Conservation (phyloP, 2,329 filamentous ascomycete species). For the Fusarium clavum region DNA sequence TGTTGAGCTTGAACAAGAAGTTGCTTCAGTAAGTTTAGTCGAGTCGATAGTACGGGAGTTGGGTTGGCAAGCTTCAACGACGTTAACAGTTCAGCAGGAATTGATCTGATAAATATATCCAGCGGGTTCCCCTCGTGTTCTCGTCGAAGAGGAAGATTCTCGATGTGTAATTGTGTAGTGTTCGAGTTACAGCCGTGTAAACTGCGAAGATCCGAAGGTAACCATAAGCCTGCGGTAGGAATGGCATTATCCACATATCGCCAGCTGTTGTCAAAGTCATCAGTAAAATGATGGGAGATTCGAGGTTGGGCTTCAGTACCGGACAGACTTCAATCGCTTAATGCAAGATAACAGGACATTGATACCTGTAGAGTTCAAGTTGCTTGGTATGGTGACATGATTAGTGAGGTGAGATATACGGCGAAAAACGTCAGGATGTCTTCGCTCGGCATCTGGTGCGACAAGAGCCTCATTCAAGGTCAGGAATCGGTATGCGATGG, state of each 20-base stretch:
- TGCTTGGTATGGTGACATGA: conserved; percentile 55
- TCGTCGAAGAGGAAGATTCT: conserved; percentile 55
- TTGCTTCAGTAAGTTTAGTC: conserved; percentile 56
- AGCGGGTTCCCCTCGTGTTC: conserved; percentile 51
- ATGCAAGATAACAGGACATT: conserved; percentile 52
- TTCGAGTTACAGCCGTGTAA: conserved; percentile 46
- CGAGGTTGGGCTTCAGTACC: conserved; percentile 47
- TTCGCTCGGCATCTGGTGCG: conserved; percentile 48
- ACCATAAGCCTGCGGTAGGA: conserved; percentile 46
- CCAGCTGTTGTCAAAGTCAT: conserved; percentile 50
- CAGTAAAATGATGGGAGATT: conserved; percentile 7
- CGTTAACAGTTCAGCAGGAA: conserved; percentile 54
- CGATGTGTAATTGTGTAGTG: conserved; percentile 53
- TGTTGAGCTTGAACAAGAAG: conserved; percentile 53
- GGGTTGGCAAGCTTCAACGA: conserved; percentile 57
- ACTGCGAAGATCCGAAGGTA: conserved; percentile 55
- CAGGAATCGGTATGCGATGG: conserved; percentile 56
- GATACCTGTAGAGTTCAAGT: conserved; percentile 54
- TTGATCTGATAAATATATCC: conserved; percentile 53
- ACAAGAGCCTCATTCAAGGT: conserved; percentile 55
- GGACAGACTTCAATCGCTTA: conserved; percentile 53
- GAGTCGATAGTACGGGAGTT: conserved; percentile 55
- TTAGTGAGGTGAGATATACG: conserved; percentile 55
- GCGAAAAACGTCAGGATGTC: conserved; percentile 49
- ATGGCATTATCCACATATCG: conserved; percentile 51